Conservation (phyloP, 129 eudicot genomes). For the Escallonia rubra region DNA sequence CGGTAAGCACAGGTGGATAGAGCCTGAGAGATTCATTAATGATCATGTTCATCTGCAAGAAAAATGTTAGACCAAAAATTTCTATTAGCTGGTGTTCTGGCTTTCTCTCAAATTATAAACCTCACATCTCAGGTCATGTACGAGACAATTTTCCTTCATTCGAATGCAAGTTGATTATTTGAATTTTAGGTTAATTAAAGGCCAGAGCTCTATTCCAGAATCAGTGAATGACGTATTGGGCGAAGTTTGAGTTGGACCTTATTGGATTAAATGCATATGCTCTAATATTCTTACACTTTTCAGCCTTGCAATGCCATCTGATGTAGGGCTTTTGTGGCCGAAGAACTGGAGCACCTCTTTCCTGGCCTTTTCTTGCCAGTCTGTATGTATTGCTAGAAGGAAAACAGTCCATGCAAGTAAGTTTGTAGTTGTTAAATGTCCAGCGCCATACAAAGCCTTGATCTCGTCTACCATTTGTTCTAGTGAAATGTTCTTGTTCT, state of each 20-base stretch:
- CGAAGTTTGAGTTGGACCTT: too few relatives aligned
- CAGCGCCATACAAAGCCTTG: slow-evolving; percentile 52
- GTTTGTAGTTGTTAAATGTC: slow-evolving; percentile 50
- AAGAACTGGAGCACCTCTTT: slow-evolving; percentile 34
- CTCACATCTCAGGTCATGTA: too few relatives aligned
- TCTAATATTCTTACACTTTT: slow-evolving; percentile 35
- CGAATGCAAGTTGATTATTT: too few relatives aligned
- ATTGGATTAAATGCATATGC: too few relatives aligned
- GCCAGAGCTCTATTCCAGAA: too few relatives aligned
- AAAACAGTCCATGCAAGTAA: slow-evolving; percentile 53
- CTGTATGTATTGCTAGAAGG: slow-evolving; percentile 52
- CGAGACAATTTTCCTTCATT: too few relatives aligned
- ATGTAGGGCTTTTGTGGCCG: slow-evolving; percentile 38
- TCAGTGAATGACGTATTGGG: too few relatives aligned
- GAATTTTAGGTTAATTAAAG: too few relatives aligned
- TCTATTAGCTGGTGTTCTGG: too few relatives aligned
- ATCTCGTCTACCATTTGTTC: slow-evolving; percentile 65
- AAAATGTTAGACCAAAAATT: not conserved
- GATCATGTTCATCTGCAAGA: slow-evolving; percentile 59
- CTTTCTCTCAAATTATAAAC: too few relatives aligned
- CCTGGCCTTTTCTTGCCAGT: slow-evolving; percentile 73
- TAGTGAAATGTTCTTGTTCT: slow-evolving; percentile 38
- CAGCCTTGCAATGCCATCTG: slow-evolving; percentile 61
- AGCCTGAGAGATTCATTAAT: slow-evolving; percentile 57
- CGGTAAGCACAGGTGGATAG: slow-evolving; percentile 43